phyloP scores from a whole-genome alignment of 768 basidiomycete genomes.

The Termitomyces sp. region DNA sequence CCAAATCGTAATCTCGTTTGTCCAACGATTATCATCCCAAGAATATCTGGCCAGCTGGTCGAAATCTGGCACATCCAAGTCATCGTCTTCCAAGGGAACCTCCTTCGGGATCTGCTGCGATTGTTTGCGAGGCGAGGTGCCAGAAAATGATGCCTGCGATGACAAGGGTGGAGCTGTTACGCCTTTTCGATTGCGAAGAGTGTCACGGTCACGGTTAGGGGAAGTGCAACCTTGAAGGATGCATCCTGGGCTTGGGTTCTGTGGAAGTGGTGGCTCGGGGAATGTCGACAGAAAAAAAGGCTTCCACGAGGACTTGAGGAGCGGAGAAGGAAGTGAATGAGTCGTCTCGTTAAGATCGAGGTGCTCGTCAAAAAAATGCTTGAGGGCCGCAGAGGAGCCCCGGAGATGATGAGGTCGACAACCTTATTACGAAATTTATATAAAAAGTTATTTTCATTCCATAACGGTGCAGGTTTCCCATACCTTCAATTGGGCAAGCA shows the following conservation, averaged over 20 bases:
- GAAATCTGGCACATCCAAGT: slow-evolving; percentile 15
- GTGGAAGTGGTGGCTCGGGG: slow-evolving; percentile 10
- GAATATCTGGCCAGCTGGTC: slow-evolving; percentile 10
- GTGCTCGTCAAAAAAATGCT: slow-evolving; percentile 18
- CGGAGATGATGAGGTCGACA: slow-evolving; percentile 6
- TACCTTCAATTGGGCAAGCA: slow-evolving; percentile 18
- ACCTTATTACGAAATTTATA: slow-evolving; percentile 5
- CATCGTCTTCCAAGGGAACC: slow-evolving; percentile 1
- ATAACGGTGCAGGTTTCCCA: neutral
- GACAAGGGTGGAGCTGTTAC: neutral
- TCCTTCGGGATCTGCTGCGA: slow-evolving; percentile 11
- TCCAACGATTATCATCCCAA: neutral
- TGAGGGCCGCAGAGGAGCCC: slow-evolving; percentile 1
- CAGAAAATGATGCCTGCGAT: slow-evolving; percentile 3
- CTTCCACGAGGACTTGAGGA: slow-evolving; percentile 15
- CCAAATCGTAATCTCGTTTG: slow-evolving; percentile 13
- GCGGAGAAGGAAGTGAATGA: slow-evolving; percentile 10
- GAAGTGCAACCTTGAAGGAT: slow-evolving; percentile 9
- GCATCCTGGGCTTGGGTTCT: slow-evolving; percentile 8
- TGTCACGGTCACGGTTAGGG: too few species aligned
- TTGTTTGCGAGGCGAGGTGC: slow-evolving; percentile 12
- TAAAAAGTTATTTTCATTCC: neutral
- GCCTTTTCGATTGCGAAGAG: slow-evolving; percentile 1
- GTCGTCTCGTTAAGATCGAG: slow-evolving; percentile 6
- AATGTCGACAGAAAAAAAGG: slow-evolving; percentile 14